phyloP scores from a whole-genome alignment of 1,284 basidiomycete species.

The Ustilago curta region DNA sequence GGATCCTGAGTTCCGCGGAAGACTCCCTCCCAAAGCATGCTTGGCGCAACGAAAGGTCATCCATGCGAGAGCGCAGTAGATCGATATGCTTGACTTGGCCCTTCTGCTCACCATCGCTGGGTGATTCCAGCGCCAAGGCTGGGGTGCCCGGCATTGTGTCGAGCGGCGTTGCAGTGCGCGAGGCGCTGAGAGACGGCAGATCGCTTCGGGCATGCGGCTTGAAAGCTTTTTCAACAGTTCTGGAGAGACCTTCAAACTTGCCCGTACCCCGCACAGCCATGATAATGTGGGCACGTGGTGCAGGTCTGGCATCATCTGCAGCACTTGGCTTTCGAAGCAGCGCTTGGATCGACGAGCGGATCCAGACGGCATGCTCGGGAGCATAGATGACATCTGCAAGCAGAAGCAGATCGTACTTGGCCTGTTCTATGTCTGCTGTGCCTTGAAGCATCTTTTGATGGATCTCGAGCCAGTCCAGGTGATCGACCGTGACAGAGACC shows the following conservation, averaged over 20 bases:
- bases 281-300: constrained; percentile 41
- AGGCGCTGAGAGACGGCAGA: constrained; percentile 30
- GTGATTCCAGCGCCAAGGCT: constrained; percentile 2
- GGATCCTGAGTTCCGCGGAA: constrained; percentile 20
- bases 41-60: constrained; percentile 9
- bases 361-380: constrained; percentile 44
- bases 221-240: constrained; percentile 46
- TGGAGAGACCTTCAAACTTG: constrained; percentile 43
- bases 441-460: constrained; percentile 19
- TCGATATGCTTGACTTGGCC: constrained; percentile 19
- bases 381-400: constrained; percentile 50
- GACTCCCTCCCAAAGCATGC: not conserved
- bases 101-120: not conserved
- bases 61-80: constrained; percentile 35
- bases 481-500: constrained; percentile 35
- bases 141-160: constrained; percentile 46
- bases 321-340: constrained; percentile 26
- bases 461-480: constrained; percentile 43
- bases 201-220: constrained; percentile 1
- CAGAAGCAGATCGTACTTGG: constrained; percentile 38
- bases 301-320: not conserved
- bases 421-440: not conserved
- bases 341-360: constrained; percentile 41
- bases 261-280: constrained; percentile 45
- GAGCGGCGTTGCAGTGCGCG: constrained; percentile 23